phyloP scores from a whole-genome alignment of 2,329 filamentous ascomycete genomes.

The Colletotrichum cordylinicola region DNA sequence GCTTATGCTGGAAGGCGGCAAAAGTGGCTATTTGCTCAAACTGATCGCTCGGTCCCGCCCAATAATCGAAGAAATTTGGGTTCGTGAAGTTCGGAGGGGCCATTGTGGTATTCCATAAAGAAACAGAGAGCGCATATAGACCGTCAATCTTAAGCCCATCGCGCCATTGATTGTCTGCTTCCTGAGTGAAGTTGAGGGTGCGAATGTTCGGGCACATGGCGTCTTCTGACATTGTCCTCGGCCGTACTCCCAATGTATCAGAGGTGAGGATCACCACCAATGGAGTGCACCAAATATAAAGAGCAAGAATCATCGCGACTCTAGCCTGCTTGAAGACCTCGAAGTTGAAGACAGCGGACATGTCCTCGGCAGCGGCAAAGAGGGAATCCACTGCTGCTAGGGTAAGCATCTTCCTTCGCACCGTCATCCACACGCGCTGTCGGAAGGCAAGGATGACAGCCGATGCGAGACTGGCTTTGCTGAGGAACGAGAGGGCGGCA shows the following conservation, averaged over 20 bases:
- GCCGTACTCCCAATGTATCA: conserved; percentile 38
- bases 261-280: conserved; percentile 44
- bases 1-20: conserved; percentile 28
- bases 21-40: conserved; percentile 32
- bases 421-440: conserved; percentile 27
- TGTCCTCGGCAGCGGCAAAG: conserved; percentile 37
- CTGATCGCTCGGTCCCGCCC: conserved; percentile 27
- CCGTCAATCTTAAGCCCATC: no score
- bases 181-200: conserved; percentile 35
- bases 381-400: conserved; percentile 31
- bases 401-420: conserved; percentile 24
- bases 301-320: conserved; percentile 37
- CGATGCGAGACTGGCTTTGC: conserved; percentile 39
- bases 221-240: conserved; percentile 26
- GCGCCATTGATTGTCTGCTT: no score
- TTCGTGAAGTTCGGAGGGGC: no score
- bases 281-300: conserved; percentile 42
- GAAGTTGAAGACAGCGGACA: conserved; percentile 32
- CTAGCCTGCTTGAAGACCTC: conserved; percentile 36
- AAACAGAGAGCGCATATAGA: no score
- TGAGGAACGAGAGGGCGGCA: conserved; percentile 38
- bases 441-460: conserved; percentile 33
- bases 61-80: conserved; percentile 34
- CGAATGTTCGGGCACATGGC: conserved; percentile 33
- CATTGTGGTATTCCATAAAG: no score